Evolutionary conservation across 805 yeast species (phyloP).

Genomic region (Brettanomyces anomalus): DNA sequence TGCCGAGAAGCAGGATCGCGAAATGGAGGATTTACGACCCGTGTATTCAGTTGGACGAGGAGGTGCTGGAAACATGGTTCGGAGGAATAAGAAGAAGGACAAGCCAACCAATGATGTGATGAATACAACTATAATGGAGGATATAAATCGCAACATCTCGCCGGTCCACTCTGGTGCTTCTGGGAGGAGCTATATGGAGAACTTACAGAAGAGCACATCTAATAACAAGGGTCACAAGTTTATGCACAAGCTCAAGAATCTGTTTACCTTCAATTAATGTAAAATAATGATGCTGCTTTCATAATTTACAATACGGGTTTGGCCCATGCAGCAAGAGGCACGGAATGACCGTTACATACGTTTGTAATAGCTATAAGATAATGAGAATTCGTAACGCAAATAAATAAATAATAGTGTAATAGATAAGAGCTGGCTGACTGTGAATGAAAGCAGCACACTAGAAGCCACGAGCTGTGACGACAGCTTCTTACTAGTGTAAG

Average conservation of each 20-base stretch:
- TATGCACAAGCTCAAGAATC: constrained; percentile 12
- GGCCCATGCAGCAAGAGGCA: too few species aligned
- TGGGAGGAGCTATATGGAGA: constrained; percentile 1
- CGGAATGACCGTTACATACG: too few species aligned
- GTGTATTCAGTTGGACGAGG: constrained; percentile 48
- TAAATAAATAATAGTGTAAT: not conserved
- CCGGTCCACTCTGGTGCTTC: constrained; percentile 18
- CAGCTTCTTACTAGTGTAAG: too few species aligned
- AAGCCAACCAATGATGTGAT: constrained; percentile 30
- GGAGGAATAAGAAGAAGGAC: constrained; percentile 11
- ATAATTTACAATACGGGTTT: too few species aligned
- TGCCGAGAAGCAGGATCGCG: constrained; percentile 15
- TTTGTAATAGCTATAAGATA: too few species aligned
- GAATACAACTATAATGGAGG: constrained; percentile 25
- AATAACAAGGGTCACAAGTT: constrained; percentile 6
- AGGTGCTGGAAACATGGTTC: constrained; percentile 42
- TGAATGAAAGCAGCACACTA: not conserved
- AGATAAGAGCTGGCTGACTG: not conserved
- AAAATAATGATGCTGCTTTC: too few species aligned
- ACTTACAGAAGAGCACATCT: not conserved
- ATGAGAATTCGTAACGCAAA: not conserved
- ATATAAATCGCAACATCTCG: constrained; percentile 35
- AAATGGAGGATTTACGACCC: constrained; percentile 25
- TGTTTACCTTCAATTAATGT: constrained; percentile 6
- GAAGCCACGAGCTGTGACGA: too few species aligned